These are phyloP conservation scores for Malassezia furfur DNA, from an alignment of 1,284 basidiomycete species.

Conservation along the genomic window DNA sequence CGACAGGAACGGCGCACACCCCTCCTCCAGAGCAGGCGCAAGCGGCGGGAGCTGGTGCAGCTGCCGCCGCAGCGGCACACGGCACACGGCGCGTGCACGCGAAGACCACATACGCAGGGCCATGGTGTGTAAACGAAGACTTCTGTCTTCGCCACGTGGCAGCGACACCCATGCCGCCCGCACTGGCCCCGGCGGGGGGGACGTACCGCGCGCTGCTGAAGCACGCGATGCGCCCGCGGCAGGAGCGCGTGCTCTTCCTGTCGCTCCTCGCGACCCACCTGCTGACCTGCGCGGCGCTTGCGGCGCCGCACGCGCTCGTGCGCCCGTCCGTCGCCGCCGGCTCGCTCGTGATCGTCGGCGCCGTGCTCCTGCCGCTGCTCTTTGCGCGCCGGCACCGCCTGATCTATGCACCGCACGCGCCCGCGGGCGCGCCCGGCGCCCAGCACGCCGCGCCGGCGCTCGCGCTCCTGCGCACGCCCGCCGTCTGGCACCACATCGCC, in stretches of 20 bases:
- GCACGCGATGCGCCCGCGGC: slow-evolving; percentile 26
- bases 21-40: slow-evolving; percentile 25
- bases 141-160: slow-evolving; percentile 11
- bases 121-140: slow-evolving; percentile 1
- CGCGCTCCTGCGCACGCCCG: not conserved
- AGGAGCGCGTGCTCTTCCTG: slow-evolving; percentile 29
- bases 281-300: slow-evolving; percentile 16
- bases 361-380: slow-evolving; percentile 18
- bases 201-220: slow-evolving; percentile 15
- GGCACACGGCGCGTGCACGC: not conserved
- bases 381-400: slow-evolving; percentile 15
- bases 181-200: slow-evolving; percentile 6
- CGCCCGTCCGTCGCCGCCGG: slow-evolving; percentile 1
- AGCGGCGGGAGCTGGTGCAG: slow-evolving; percentile 36
- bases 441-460: not conserved
- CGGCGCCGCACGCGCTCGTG: slow-evolving; percentile 9
- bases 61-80: slow-evolving; percentile 1
- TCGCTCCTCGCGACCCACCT: slow-evolving; percentile 20
- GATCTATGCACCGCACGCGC: not conserved
- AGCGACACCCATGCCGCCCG: not conserved
- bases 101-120: not conserved
- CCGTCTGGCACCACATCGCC: not conserved
- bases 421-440: not conserved
- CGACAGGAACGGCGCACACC: slow-evolving; percentile 40
- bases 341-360: slow-evolving; percentile 13